These are phyloP conservation scores for Linnemannia exigua DNA, from an alignment of 192 early-diverging fungal genomes.

Conservation along the genomic window DNA sequence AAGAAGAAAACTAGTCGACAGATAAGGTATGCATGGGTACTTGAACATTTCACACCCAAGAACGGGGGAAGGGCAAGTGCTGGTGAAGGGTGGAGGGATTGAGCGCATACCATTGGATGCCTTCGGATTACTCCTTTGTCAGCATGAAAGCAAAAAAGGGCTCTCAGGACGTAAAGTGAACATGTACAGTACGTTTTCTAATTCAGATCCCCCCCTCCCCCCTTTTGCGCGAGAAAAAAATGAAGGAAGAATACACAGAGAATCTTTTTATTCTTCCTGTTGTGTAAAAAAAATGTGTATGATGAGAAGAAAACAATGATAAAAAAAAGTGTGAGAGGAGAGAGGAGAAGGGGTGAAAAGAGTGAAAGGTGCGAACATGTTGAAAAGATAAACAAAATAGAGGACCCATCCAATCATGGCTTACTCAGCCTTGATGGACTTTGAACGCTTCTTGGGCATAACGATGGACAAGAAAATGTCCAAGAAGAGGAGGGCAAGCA, in stretches of 20 bases:
- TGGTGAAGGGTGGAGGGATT: background rate
- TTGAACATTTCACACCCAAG: background rate
- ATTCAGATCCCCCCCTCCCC: background rate
- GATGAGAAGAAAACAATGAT: background rate
- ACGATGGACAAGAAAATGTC: slow-evolving; percentile 37
- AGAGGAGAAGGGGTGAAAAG: background rate
- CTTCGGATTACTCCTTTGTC: background rate
- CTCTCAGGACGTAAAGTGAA: background rate
- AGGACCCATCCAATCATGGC: background rate
- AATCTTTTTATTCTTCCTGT: background rate
- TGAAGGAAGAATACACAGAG: background rate
- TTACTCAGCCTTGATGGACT: slow-evolving; percentile 55
- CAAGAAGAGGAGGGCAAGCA: slow-evolving; percentile 26
- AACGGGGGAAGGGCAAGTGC: background rate
- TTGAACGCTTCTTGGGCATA: slow-evolving; percentile 57
- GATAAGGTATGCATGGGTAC: background rate
- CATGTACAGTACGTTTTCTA: background rate
- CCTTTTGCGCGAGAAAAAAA: background rate
- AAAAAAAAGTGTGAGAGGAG: background rate
- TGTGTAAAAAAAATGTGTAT: background rate
- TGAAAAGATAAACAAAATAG: background rate
- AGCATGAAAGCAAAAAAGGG: background rate
- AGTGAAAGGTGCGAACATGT: too few species aligned
- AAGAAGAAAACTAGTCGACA: too few species aligned
- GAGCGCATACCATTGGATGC: background rate